Evolutionary conservation across 192 early-diverging fungal genomes (phyloP).

Genomic region (Chytriomyces sp.): DNA sequence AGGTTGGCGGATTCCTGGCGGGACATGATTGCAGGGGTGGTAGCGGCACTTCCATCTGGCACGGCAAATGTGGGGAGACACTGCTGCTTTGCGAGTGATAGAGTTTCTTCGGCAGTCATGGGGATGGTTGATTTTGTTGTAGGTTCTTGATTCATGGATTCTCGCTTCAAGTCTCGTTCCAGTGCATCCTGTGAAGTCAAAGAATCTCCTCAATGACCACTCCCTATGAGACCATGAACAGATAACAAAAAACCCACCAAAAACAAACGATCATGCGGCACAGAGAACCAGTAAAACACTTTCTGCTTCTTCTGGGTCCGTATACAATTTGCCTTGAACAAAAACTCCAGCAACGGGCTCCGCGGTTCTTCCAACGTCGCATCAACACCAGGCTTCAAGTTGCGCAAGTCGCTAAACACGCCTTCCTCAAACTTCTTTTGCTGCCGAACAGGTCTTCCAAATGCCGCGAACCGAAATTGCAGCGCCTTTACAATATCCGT

Average conservation of each 20-base stretch:
- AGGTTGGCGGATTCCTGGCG: slow-evolving; percentile 42
- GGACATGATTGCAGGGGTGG: slow-evolving; percentile 42
- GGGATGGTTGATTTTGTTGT: slow-evolving; percentile 68
- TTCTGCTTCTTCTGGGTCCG: slow-evolving; percentile 99
- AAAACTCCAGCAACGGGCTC: slow-evolving; percentile 90
- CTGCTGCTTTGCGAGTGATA: slow-evolving; percentile 59
- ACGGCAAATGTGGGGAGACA: slow-evolving; percentile 72
- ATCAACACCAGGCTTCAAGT: slow-evolving; percentile 93
- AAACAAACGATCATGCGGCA: slow-evolving; percentile 93
- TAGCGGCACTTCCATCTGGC: slow-evolving; percentile 62
- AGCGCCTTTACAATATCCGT: slow-evolving; percentile 94
- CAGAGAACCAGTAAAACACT: slow-evolving; percentile 98
- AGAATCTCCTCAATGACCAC: slow-evolving; percentile 8
- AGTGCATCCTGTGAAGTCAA: slow-evolving; percentile 75
- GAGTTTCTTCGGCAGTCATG: slow-evolving; percentile 41
- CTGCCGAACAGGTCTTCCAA: slow-evolving; percentile 78
- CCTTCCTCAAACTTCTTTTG: slow-evolving; percentile 99
- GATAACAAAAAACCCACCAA: slow-evolving; percentile 40
- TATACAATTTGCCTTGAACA: slow-evolving; percentile 95
- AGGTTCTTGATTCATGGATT: slow-evolving; percentile 81
- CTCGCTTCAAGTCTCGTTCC: slow-evolving; percentile 94
- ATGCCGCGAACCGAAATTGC: slow-evolving; percentile 88
- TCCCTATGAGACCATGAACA: neutral
- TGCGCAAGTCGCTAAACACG: slow-evolving; percentile 93
- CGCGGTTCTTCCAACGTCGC: slow-evolving; percentile 91